These are phyloP conservation scores for Ustilago bromivora DNA, from an alignment of 1,284 basidiomycete genomes.

Conservation along the genomic window DNA sequence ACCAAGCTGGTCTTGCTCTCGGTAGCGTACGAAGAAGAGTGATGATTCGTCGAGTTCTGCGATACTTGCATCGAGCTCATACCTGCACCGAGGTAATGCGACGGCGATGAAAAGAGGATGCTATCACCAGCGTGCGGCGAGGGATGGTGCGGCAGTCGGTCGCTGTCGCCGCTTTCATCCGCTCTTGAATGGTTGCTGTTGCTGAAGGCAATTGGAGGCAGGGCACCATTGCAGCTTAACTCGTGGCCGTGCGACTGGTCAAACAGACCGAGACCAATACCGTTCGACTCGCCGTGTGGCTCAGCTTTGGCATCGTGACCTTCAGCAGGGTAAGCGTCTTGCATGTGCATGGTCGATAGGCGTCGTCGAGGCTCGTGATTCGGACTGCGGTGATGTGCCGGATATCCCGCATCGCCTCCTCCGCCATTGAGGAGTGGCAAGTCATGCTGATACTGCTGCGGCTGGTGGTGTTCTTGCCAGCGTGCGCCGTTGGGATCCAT, in stretches of 20 bases:
- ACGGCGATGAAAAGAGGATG: neutral
- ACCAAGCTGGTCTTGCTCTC: conserved; percentile 6
- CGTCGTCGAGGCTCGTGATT: conserved; percentile 16
- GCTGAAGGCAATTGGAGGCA: conserved; percentile 5
- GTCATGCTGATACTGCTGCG: conserved; percentile 14
- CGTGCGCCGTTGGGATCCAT: conserved; percentile 17
- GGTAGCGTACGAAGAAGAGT: neutral
- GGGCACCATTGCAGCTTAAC: neutral
- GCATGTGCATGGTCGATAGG: conserved; percentile 10
- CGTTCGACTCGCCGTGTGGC: neutral
- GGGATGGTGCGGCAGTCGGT: conserved; percentile 5
- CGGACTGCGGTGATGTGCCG: conserved; percentile 16
- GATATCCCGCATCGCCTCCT: neutral
- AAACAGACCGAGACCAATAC: conserved; percentile 16
- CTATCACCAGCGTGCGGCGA: conserved; percentile 13
- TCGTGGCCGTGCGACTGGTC: conserved; percentile 11
- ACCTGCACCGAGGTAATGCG: conserved; percentile 11
- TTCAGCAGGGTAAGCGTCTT: neutral
- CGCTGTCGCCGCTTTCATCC: neutral
- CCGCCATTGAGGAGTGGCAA: conserved; percentile 16
- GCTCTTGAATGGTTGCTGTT: neutral
- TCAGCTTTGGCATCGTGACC: conserved; percentile 9
- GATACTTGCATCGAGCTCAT: conserved; percentile 29
- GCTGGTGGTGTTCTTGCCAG: conserved; percentile 23
- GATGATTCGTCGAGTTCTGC: neutral